Evolutionary conservation across 2,329 filamentous ascomycete genomes (phyloP), one percentile per base, ranked within the genome.

Genomic region (Xylariaceae sp.): DNA sequence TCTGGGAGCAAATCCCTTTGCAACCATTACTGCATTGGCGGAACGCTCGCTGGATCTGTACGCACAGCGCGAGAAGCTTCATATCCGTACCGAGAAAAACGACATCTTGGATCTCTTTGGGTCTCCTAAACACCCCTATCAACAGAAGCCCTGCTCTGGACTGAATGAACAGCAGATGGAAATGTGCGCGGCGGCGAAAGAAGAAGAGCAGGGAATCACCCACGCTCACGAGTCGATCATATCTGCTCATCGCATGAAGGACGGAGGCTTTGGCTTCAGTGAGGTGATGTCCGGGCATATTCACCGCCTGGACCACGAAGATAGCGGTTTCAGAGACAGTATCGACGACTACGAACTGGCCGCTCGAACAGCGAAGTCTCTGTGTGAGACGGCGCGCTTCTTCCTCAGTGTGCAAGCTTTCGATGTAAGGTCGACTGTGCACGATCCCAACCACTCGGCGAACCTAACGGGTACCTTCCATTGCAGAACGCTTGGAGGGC

Each of bases 1-100:
- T 0, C 74, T 89, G 1, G 80, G 85, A 11, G 83, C 85, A 2
- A 89, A 89, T 66, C 86, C 87, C 0, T 80, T 88, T 55, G 87
- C 86, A 1, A 89, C 86, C 1, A 89, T 89, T 63, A 81, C 85
- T 0, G 86, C 87, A 2, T 77, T 90, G 17, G 85, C 87, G 0
- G 87, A 89, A 72, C 77, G 87, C 8, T 82, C 82, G 0, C 78
- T 88, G 5, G 80, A 83, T 55, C 69, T 77, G 4, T 80, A 81
- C 54, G 76, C 79, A 1, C 63, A 72, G 55, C 72, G 73, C 7
- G 67, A 75, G 5, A 65, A 67, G 0, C 73, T 85, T 9, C 61
- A 58, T 4, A 79, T 86, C 55, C 76, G 79, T 59, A 70, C 73
- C 2, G 72, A 77, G 18, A 73, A 73, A 23, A 82, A 82, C 59